Evolutionary conservation across 2,329 filamentous ascomycete genomes (phyloP).

Genomic region (Stagonosporopsis rhizophila): DNA sequence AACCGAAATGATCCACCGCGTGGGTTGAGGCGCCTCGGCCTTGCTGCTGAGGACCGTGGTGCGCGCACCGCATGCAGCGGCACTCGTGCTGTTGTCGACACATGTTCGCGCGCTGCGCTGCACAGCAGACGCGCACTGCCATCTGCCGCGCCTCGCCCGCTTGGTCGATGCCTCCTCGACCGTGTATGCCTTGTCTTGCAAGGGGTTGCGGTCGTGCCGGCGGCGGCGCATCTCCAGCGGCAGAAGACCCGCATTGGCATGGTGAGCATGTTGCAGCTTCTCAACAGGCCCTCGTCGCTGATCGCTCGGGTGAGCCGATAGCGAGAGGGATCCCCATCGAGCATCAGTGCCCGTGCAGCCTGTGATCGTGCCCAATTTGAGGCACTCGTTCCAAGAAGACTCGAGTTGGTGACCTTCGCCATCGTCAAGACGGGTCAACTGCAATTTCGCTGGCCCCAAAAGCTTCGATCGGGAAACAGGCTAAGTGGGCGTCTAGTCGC

Average conservation of each 20-base stretch:
- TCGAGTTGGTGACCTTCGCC: constrained; percentile 11
- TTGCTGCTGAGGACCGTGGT: constrained; percentile 5
- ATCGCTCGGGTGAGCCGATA: constrained; percentile 43
- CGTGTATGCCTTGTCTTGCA: constrained; percentile 7
- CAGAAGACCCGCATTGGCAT: constrained; percentile 31
- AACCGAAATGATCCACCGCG: constrained; percentile 7
- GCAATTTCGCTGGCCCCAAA: constrained; percentile 23
- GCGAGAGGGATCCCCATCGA: constrained; percentile 36
- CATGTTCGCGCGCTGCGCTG: constrained; percentile 1
- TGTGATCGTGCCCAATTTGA: constrained; percentile 35
- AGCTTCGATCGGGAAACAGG: constrained; percentile 17
- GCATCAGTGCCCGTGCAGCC: constrained; percentile 37
- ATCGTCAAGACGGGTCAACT: constrained; percentile 18
- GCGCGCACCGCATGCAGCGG: constrained; percentile 7
- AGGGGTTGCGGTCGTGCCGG: constrained; percentile 4
- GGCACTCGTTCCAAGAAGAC: constrained; percentile 28
- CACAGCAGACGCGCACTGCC: constrained; percentile 8
- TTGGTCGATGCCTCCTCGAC: too few species aligned
- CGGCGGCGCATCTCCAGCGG: constrained; percentile 6
- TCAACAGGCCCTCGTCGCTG: constrained; percentile 40
- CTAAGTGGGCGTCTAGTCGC: constrained; percentile 37
- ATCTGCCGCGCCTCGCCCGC: constrained; percentile 3
- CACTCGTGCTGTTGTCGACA: constrained; percentile 13
- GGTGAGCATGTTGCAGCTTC: constrained; percentile 28
- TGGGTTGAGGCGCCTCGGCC: constrained; percentile 7